Percentiles rank a stretch among this genome's conserved stretches.
phyloP scores from a whole-genome alignment of 2,329 filamentous ascomycete genomes.

The Xylaria sp. region DNA sequence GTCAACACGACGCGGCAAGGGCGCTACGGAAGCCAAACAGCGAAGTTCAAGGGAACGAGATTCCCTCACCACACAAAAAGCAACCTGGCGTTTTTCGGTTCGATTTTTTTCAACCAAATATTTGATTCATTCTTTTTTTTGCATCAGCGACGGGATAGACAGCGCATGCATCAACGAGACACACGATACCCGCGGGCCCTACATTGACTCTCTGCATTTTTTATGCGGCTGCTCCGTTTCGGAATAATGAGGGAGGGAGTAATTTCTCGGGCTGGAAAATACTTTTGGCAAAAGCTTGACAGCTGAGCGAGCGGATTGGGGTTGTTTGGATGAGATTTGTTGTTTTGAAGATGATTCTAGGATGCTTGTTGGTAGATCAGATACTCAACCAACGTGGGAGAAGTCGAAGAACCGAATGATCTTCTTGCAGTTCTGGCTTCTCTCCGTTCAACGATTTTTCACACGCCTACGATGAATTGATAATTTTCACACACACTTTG shows the following conservation, averaged over 20 bases:
- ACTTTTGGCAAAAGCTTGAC: slow-evolving; percentile 9
- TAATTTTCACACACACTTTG: background rate
- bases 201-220: slow-evolving; percentile 21
- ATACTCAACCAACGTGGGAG: background rate
- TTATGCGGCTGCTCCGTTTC: slow-evolving; percentile 14
- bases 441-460: background rate
- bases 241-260: slow-evolving; percentile 3
- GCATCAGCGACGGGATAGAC: slow-evolving; percentile 34
- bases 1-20: slow-evolving; percentile 13
- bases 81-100: slow-evolving; percentile 24
- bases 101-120: slow-evolving; percentile 4
- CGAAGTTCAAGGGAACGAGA: background rate
- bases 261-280: slow-evolving; percentile 10
- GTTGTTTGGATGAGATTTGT: background rate
- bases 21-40: slow-evolving; percentile 9
- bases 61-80: slow-evolving; percentile 10
- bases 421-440: background rate
- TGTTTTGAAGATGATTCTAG: slow-evolving; percentile 7
- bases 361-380: slow-evolving; percentile 1
- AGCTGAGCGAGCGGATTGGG: background rate
- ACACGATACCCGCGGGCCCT: slow-evolving; percentile 31
- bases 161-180: slow-evolving; percentile 27
- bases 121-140: slow-evolving; percentile 15
- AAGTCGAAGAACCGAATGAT: background rate
- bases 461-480: slow-evolving; percentile 18